Conservation (phyloP, 2,329 filamentous ascomycete species). For the Colletotrichum sublineola region DNA sequence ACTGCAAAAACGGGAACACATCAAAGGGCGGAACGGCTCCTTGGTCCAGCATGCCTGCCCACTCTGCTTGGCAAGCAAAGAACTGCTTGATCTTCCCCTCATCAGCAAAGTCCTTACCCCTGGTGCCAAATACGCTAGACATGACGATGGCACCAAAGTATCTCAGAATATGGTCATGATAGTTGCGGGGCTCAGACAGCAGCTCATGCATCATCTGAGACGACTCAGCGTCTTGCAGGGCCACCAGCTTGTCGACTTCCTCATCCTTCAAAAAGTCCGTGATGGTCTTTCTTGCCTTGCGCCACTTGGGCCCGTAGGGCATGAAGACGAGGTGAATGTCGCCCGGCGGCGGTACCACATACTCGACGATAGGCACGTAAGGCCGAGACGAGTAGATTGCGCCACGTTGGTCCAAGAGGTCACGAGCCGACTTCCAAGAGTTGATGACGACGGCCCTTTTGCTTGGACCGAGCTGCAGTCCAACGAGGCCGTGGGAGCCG, state of each 20-base stretch:
- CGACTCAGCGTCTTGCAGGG: slow-evolving; percentile 17
- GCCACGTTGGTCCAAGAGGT: slow-evolving; percentile 55
- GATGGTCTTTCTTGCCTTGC: slow-evolving; percentile 9
- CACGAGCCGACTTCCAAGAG: slow-evolving; percentile 49
- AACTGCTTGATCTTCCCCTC: slow-evolving; percentile 37
- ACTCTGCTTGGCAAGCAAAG: slow-evolving; percentile 45
- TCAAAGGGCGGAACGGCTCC: slow-evolving; percentile 47
- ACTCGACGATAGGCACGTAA: slow-evolving; percentile 45
- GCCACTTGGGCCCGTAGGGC: slow-evolving; percentile 25
- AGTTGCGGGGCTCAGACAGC: background rate
- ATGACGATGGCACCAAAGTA: slow-evolving; percentile 22
- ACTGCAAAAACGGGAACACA: slow-evolving; percentile 44
- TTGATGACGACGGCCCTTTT: slow-evolving; percentile 52
- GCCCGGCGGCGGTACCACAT: slow-evolving; percentile 16
- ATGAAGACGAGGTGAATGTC: slow-evolving; percentile 27
- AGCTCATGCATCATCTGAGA: slow-evolving; percentile 25
- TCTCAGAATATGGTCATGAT: slow-evolving; percentile 13
- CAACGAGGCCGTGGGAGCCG: slow-evolving; percentile 49
- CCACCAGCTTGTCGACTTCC: slow-evolving; percentile 1
- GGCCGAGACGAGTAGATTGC: slow-evolving; percentile 54
- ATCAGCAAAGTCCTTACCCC: slow-evolving; percentile 39
- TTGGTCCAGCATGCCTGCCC: slow-evolving; percentile 46
- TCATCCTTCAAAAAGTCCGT: slow-evolving; percentile 13
- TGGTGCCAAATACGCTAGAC: slow-evolving; percentile 22
- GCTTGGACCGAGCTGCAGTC: slow-evolving; percentile 48